A percentile compares a stretch with the other conserved stretches of the same genome.
Conservation (phyloP, 805 yeast species). For the Suhomyces emberorum region DNA sequence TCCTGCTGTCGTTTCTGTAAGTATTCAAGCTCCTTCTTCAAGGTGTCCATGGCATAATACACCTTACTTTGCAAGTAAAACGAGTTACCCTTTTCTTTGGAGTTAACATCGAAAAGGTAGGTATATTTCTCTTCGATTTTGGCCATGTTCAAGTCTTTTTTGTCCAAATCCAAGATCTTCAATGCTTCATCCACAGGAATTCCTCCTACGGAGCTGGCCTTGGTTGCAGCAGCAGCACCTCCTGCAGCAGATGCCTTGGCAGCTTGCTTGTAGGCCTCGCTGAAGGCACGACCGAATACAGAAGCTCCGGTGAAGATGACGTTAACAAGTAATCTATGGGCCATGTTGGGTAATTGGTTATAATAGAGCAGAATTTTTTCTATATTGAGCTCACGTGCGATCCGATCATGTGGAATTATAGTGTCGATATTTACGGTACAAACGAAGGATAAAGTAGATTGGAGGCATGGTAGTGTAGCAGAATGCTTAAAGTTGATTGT, state of each 20-base stretch:
- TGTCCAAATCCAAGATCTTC: constrained; percentile 81
- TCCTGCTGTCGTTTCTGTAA: constrained; percentile 42
- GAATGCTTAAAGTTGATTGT: no score
- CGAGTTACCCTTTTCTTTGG: constrained; percentile 94
- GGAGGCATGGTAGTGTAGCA: no score
- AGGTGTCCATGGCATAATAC: constrained; percentile 88
- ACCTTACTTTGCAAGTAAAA: constrained; percentile 92
- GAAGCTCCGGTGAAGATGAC: constrained; percentile 92
- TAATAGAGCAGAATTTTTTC: no score
- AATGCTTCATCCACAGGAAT: constrained; percentile 86
- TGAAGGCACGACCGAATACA: constrained; percentile 92
- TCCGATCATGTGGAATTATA: no score
- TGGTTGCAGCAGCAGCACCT: constrained; percentile 29
- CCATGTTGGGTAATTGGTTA: no score
- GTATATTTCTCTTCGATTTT: constrained; percentile 69
- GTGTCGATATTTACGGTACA: no score
- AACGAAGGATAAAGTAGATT: no score
- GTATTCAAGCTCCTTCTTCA: constrained; percentile 72
- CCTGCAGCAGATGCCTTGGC: constrained; percentile 82
- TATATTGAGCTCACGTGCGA: no score
- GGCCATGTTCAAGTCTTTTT: constrained; percentile 49
- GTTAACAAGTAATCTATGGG: constrained; percentile 86
- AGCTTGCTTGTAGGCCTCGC: constrained; percentile 96
- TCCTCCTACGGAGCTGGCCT: constrained; percentile 65
- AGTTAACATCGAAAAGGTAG: constrained; percentile 81